Base-by-base conservation (phyloP, 2,329 filamentous ascomycete species). In the Xylariales sp. region DNA sequence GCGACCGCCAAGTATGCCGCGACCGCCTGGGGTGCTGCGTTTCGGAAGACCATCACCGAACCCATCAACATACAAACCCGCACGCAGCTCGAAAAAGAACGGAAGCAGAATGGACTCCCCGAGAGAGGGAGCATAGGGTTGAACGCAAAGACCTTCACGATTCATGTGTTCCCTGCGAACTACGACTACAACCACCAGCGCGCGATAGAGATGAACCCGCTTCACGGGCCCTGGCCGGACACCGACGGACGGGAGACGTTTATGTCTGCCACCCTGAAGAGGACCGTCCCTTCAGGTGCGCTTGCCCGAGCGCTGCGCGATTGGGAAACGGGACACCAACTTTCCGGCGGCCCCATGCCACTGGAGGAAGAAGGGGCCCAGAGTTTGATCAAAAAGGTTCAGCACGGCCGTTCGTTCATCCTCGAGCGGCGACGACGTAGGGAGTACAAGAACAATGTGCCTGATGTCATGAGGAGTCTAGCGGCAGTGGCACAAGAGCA, bases 271-370 rank as follows among this genome's bases (percentile, higher is more conserved):
- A 52, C 56, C 12, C 41, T 60, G 31, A 34, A 33, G 23, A 47
- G 30, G 28, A 42, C 49, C 13, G 23, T 60, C n/a, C 55, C 56
- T 2, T 27, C 47, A 1, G 48, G 51, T 19, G 45, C 41, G 1
- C 47, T 60, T 50, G 49, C 53, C 12, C 49, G 52, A 7, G 51
- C 47, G 12, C 42, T 58, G 11, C 44, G 50, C n/a, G 55, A 60
- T 33, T 60, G 56, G 56, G 50, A 58, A 29, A 54, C 53, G 14
- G 54, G 53, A 16, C 52, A 53, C 25, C 56, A 56, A 39, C 39
- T 56, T 14, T 46, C 40, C 14, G 47, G 38, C 17, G 51, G 52
- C 29, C 36, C 44, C 2, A 43, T 40, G 5, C 48, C 42, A 19
- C 49, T 51, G 21, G 46, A 50, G 13, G 53, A 50, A 2, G 43